Conservation (phyloP, 2,329 filamentous ascomycete species). For the Huntiella abstrusa region DNA sequence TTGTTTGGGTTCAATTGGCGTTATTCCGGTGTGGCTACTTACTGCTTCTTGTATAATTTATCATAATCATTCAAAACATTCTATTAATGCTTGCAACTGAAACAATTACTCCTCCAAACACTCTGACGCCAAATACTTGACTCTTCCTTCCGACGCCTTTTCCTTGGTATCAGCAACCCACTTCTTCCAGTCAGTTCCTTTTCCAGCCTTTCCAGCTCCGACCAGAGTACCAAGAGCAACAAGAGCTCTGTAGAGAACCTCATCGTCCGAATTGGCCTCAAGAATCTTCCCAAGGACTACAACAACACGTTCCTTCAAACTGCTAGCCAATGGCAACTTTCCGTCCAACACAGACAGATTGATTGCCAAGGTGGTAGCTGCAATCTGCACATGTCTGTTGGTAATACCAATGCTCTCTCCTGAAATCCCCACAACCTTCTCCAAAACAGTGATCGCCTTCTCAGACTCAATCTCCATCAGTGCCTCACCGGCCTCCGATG, state of each 20-base stretch:
- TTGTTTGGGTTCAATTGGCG: not conserved
- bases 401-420: slow-evolving; percentile 22
- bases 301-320: slow-evolving; percentile 33
- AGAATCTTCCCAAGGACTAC: slow-evolving; percentile 46
- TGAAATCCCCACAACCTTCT: slow-evolving; percentile 35
- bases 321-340: slow-evolving; percentile 20
- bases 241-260: slow-evolving; percentile 65
- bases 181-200: slow-evolving; percentile 12
- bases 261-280: slow-evolving; percentile 49
- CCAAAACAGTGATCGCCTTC: slow-evolving; percentile 42
- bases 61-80: not conserved
- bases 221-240: slow-evolving; percentile 67
- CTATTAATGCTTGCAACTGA: not conserved
- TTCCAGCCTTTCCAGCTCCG: slow-evolving; percentile 18
- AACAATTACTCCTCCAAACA: slow-evolving; percentile 17
- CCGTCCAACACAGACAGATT: slow-evolving; percentile 57
- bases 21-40: not conserved
- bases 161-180: slow-evolving; percentile 26
- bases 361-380: slow-evolving; percentile 62
- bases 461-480: slow-evolving; percentile 41
- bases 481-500: slow-evolving; percentile 49
- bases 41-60: not conserved
- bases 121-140: slow-evolving; percentile 29
- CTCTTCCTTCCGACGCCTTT: slow-evolving; percentile 26
- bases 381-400: slow-evolving; percentile 69